A percentile compares a stretch with the other conserved stretches of the same genome.
phyloP scores from a whole-genome alignment of 257 asterid species.

The Craterostigma plantagineum region DNA sequence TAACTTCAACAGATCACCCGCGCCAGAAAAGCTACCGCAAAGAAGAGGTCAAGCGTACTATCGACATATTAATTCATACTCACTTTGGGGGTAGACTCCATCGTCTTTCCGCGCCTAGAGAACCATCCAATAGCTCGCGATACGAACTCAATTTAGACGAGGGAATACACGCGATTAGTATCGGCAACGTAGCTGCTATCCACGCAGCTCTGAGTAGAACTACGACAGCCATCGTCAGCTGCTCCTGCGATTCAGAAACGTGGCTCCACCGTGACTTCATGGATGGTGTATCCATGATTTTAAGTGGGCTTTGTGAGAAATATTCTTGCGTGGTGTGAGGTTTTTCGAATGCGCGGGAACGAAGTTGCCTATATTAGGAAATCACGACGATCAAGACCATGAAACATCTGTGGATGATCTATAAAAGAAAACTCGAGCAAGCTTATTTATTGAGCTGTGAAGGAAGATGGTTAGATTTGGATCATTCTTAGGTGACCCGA shows the following conservation, averaged over 20 bases:
- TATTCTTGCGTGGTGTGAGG: conserved; percentile 9
- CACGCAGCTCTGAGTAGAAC: conserved; percentile 40
- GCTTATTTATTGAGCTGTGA: too few relatives aligned
- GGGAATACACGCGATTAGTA: conserved; percentile 32
- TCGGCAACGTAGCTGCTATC: conserved; percentile 42
- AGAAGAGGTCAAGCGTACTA: too few relatives aligned
- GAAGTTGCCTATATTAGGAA: neutral
- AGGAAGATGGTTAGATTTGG: too few relatives aligned
- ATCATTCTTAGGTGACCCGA: too few relatives aligned
- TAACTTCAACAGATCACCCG: neutral
- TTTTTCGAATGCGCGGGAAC: conserved; percentile 10
- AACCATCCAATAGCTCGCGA: conserved; percentile 22
- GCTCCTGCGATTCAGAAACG: too few relatives aligned
- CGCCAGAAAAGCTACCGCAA: neutral
- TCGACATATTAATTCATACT: conserved; percentile 9
- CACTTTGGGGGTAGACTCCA: conserved; percentile 43
- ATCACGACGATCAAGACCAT: too few relatives aligned
- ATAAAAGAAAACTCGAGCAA: too few relatives aligned
- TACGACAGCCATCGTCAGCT: conserved; percentile 13
- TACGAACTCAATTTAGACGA: conserved; percentile 17
- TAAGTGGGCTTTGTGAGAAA: conserved; percentile 2
- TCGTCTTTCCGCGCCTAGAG: conserved; percentile 48
- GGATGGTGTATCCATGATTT: neutral
- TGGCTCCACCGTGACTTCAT: neutral
- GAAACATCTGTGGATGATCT: too few relatives aligned